These are phyloP conservation scores for Panaeolus cyanescens DNA, from an alignment of 768 basidiomycete genomes.

Conservation along the genomic window DNA sequence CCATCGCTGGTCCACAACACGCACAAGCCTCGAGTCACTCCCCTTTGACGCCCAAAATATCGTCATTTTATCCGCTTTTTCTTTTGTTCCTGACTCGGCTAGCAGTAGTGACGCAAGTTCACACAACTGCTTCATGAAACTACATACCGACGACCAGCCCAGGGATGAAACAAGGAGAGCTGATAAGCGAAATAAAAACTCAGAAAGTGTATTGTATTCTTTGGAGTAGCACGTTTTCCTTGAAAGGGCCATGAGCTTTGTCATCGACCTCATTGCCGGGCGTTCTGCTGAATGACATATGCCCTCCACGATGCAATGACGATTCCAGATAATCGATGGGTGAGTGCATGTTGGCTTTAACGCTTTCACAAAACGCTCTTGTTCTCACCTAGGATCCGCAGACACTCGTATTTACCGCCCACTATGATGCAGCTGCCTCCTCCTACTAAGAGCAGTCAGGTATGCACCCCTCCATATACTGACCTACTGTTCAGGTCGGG, in stretches of 20 bases:
- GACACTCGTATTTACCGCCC: neutral
- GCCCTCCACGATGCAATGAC: neutral
- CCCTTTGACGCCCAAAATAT: too few relatives aligned
- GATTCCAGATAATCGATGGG: neutral
- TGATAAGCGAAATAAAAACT: too few relatives aligned
- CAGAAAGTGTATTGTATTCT: neutral
- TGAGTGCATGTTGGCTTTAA: neutral
- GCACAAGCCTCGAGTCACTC: too few relatives aligned
- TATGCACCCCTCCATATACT: too few relatives aligned
- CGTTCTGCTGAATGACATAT: neutral
- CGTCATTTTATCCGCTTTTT: too few relatives aligned
- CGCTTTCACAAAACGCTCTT: neutral
- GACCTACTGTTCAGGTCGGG: too few relatives aligned
- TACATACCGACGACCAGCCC: too few relatives aligned
- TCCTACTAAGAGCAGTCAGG: neutral
- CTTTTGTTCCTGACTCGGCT: too few relatives aligned
- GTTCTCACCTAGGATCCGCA: neutral
- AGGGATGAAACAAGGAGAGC: too few relatives aligned
- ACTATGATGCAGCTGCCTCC: neutral
- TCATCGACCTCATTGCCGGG: neutral
- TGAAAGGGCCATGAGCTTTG: neutral
- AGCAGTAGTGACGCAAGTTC: too few relatives aligned
- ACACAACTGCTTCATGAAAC: too few relatives aligned
- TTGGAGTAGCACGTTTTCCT: neutral
- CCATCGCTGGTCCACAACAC: too few relatives aligned